Evolutionary conservation across 129 eudicot genomes (phyloP), one percentile per base, ranked within the genome.

Genomic region (Kitagawia praeruptora): DNA sequence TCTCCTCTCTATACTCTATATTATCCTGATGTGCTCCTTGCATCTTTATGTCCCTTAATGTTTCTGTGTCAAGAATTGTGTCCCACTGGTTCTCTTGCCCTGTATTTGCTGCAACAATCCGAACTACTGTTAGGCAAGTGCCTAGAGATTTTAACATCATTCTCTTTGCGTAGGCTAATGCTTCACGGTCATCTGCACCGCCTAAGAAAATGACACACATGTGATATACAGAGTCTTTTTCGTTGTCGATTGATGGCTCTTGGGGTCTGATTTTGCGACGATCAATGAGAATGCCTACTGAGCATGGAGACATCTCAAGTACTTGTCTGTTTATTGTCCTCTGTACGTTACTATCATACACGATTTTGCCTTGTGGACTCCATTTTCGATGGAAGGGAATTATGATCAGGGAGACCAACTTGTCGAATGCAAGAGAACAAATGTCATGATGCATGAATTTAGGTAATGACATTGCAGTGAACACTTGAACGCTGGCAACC

Each of bases 381-480:
- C 91, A 83, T 70, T 85, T 89, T 42, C 85, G 72, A 78, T 89
- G 93, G 76, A 87, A 89, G 1, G 93, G 93, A 21, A 89, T 84
- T 4, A 89, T 83, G 8, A 89, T 87, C 8, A 89, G 25, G 3
- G 93, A 87, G 9, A 84, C 78, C 37, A 82, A 58, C 61, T 87
- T 89, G 88, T 89, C 84, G 6, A 89, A 85, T 40, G 91, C 93
- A 19, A 89, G 83, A 3, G 85, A 56, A 70, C 93, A 89, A 8
- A 89, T 84, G 76, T 89, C 93, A 5, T 83, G 82, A 25, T 87
- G 91, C 93, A 89, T 89, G 83, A 88, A 88, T 46, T 75, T 80
- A 2, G 84, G 76, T 8, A 84, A 66, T 2, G 93, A 85, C 82
- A 89, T 80, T 6, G 88, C 78, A 5, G 91, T 89, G 81, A 82